phyloP scores from a whole-genome alignment of 805 yeast genomes.

The Naumovozyma baii region DNA sequence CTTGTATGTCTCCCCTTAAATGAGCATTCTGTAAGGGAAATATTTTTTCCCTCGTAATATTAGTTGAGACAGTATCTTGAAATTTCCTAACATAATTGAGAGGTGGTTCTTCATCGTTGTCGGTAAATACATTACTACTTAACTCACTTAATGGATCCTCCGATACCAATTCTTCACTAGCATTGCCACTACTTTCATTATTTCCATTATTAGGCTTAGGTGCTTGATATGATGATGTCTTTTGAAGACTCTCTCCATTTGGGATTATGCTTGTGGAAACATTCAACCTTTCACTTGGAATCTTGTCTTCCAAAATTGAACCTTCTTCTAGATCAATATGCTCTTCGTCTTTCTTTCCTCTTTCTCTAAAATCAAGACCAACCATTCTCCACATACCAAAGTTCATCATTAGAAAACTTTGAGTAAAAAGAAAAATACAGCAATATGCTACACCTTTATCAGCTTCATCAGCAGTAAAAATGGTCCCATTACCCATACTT shows the following conservation, averaged over 20 bases:
- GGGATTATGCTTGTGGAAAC: background rate
- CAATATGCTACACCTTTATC: constrained; percentile 71
- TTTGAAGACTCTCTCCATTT: too few species aligned
- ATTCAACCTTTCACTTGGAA: background rate
- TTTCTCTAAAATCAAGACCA: constrained; percentile 53
- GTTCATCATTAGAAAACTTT: constrained; percentile 60
- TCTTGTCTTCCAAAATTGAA: background rate
- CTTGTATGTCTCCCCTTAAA: background rate
- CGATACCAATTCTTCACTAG: background rate
- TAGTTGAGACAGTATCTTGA: background rate
- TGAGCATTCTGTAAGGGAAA: background rate
- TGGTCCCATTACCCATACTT: constrained; percentile 53
- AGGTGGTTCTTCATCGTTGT: background rate
- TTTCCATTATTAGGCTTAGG: too few species aligned
- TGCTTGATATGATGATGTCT: too few species aligned
- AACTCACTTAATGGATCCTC: background rate
- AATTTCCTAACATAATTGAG: background rate
- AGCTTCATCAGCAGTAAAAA: constrained; percentile 46
- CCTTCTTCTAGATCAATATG: background rate
- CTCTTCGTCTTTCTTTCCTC: constrained; percentile 14
- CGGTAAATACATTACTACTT: background rate
- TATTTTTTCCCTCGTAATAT: background rate
- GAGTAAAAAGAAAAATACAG: constrained; percentile 60
- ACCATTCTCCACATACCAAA: constrained; percentile 64
- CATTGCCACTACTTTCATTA: too few species aligned